Conservation (phyloP, 495 filamentous ascomycete species). For the Hapsidospora chrysogenum region DNA sequence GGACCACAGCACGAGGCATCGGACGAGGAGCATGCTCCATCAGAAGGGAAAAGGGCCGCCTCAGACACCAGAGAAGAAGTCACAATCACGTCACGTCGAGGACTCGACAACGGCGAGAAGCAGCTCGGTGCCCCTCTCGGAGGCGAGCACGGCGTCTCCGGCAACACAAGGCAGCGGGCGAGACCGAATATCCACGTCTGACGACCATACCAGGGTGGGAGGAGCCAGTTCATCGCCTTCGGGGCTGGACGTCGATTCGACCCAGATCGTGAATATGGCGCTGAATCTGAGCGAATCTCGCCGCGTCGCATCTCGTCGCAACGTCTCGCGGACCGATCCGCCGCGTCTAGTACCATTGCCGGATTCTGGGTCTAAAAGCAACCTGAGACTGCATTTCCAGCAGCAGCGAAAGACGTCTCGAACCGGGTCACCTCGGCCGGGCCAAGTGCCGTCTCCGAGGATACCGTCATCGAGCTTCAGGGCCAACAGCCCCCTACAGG, state of each 20-base stretch:
- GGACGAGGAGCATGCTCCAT: not conserved
- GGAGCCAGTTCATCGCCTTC: too few relatives aligned
- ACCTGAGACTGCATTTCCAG: conserved; percentile 46
- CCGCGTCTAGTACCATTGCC: conserved; percentile 26
- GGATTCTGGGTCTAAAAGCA: conserved; percentile 23
- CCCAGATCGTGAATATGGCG: conserved; percentile 81
- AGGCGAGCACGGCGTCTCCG: too few relatives aligned
- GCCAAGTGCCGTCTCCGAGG: not conserved
- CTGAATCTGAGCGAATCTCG: conserved; percentile 77
- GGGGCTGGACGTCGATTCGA: conserved; percentile 45
- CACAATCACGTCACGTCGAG: not conserved
- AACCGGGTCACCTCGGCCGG: conserved; percentile 34
- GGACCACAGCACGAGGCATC: conserved; percentile 1
- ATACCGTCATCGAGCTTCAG: conserved; percentile 14
- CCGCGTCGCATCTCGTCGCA: conserved; percentile 39
- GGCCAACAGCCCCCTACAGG: conserved; percentile 24
- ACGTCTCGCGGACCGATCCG: conserved; percentile 27
- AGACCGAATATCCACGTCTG: too few relatives aligned
- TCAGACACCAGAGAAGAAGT: not conserved
- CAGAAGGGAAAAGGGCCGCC: not conserved
- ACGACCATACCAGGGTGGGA: too few relatives aligned
- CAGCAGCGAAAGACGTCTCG: conserved; percentile 43
- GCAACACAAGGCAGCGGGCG: too few relatives aligned
- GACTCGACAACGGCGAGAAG: too few relatives aligned
- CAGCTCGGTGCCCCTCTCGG: too few relatives aligned